Evolutionary conservation across 2,329 filamentous ascomycete genomes (phyloP).

Genomic region (Pseudomassariella vexata): DNA sequence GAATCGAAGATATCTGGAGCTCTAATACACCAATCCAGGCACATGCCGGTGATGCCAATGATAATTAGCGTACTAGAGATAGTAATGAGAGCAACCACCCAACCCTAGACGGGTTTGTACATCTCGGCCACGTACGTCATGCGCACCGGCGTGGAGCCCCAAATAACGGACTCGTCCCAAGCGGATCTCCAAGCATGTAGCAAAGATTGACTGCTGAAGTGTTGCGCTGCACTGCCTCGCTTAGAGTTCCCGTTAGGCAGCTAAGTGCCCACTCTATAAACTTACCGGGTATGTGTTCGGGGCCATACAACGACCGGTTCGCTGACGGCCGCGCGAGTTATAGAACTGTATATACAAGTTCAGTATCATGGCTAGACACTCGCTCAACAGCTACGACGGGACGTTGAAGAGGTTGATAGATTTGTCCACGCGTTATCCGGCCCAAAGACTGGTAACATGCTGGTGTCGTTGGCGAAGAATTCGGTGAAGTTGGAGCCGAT

Average conservation of each 20-base stretch:
- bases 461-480: not conserved
- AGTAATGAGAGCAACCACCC: not conserved
- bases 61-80: not conserved
- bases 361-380: slow-evolving; percentile 1
- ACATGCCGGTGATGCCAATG: not conserved
- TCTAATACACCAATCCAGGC: not conserved
- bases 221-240: too few species aligned
- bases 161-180: not conserved
- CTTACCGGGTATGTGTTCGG: not conserved
- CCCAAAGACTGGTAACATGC: not conserved
- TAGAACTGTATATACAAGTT: not conserved
- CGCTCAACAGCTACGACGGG: not conserved
- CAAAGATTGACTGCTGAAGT: not conserved
- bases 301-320: not conserved
- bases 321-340: not conserved
- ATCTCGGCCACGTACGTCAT: not conserved
- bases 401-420: not conserved
- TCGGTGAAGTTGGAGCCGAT: not conserved
- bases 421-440: not conserved
- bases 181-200: not conserved
- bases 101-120: too few species aligned
- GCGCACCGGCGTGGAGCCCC: not conserved
- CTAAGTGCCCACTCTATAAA: not conserved
- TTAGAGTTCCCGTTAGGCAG: not conserved
- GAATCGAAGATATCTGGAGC: not conserved